Evolutionary conservation across 2,329 filamentous ascomycete genomes (phyloP), one percentile per base, ranked within the genome.

Genomic region (Ophiognomonia clavigignenti-juglandacearum): DNA sequence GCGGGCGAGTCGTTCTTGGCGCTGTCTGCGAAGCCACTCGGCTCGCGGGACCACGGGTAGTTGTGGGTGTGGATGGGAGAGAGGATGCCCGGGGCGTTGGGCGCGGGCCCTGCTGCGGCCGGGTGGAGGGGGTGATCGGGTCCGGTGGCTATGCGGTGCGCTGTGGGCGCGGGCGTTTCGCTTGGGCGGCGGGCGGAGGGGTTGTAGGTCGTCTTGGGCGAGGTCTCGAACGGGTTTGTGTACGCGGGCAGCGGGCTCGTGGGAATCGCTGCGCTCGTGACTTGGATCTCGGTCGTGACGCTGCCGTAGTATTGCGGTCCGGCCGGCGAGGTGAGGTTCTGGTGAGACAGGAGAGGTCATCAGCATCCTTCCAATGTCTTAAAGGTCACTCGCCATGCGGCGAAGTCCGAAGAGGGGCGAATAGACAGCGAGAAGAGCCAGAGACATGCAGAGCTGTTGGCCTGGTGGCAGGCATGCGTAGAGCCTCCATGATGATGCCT

Each of bases 281-380:
- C 65, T 37, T 74, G 68, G 2, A 78, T 72, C 52, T 78, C 73
- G 6, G 73, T 78, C 3, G 73, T 71, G n/a, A 75, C 73, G 6
- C 71, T 78, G 14, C 68, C 72, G 42, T 77, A 76, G 52, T 64
- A 69, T 38, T 62, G 65, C 16, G 61, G 59, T 0, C 46, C 50
- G 19, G 39, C 16, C 29, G 49, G 46, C 23, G 39, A 24, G 24
- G 46, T 43, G 16, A 49, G 39, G 29, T 43, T 52, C 50, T 52
- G 24, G 42, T 43, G 41, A 43, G 34, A 49, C 38, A 40, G 16
- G 39, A 11, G n/a, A 29, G 36, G 11, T 48, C 18, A 47, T 45
- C 42, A 49, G 44, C 36, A 18, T 36, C 7, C 10, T 9, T 36
- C 18, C 11, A n/a, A 16, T 34, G 26, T 34, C 31, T 42, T 18